A percentile compares a stretch with the other conserved stretches of the same genome.
These are phyloP conservation scores for Solanum hybrid DNA, from an alignment of 305 asterid species.

Conservation along the genomic window DNA sequence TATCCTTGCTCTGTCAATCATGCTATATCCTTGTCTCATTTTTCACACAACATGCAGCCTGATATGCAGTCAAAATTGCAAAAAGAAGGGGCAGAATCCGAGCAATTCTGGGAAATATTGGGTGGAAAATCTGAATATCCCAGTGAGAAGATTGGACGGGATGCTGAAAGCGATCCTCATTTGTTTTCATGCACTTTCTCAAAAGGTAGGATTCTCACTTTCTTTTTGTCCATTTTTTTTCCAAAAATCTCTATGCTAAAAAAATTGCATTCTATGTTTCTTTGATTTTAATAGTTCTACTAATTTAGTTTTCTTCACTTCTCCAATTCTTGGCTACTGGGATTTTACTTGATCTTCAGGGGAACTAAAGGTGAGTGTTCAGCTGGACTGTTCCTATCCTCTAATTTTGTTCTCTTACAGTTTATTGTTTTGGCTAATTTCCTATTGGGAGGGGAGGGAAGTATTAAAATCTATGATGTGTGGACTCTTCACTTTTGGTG, in stretches of 20 bases:
- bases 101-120: constrained; percentile 90
- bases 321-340: constrained; percentile 19
- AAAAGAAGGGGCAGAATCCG: constrained; percentile 92
- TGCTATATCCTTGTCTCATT: constrained; percentile 9
- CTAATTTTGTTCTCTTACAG: neutral
- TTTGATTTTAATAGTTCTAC: constrained; percentile 12
- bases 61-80: constrained; percentile 69
- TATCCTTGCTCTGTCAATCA: neutral
- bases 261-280: neutral
- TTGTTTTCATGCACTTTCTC: constrained; percentile 65
- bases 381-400: constrained; percentile 3
- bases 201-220: constrained; percentile 37
- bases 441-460: neutral
- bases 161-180: constrained; percentile 88
- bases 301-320: constrained; percentile 33
- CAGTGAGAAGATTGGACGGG: constrained; percentile 68
- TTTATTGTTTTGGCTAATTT: neutral
- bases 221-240: neutral
- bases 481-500: neutral
- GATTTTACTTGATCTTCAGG: constrained; percentile 50
- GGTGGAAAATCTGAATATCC: constrained; percentile 81
- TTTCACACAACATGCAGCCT: constrained; percentile 51
- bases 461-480: neutral
- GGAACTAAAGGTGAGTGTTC: constrained; percentile 63
- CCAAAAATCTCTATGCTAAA: neutral